Evolutionary conservation across 805 yeast genomes (phyloP), one percentile per base, ranked within the genome.

Genomic region (Spathaspora passalidarum): DNA sequence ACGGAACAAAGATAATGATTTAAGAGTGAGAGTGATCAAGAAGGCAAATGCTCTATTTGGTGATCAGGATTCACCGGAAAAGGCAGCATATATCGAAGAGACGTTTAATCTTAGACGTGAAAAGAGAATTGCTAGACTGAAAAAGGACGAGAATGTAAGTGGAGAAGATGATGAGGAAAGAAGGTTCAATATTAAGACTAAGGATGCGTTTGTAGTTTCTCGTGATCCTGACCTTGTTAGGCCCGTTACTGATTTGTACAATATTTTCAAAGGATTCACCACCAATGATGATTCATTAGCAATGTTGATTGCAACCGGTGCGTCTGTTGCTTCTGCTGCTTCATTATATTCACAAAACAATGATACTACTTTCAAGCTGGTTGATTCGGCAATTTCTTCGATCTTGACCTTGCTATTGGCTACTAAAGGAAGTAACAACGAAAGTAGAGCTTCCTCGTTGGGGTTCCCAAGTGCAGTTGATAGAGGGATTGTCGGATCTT

Each of bases 1-100:
- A 49, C 75, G 94, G 52, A 91, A 91, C 63, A 84, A 88, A 67
- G 96, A 90, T 61, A 85, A 88, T 56, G 98, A 92, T 59, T 69
- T 92, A 45, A 75, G 96, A 43, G 80, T 87, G 0, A 72, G 98
- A 45, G 83, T 92, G 17, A 75, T 79, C 51, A 84, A 84, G 52
- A 72, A 94, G 35, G 97, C 97, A 0, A 71, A 68, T 32, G 66
- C 65, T 16, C 65, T 84, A 53, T 90, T 80, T 66, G 94, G 96
- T 1, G 76, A 72, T 8, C 72, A 65, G 0, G 81, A 80, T 5
- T 65, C 84, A 9, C 73, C 68, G 8, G 80, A 76, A 38, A 73
- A 72, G 44, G 61, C 63, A 36, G 69, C 75, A 35, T 92, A 97
- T 97, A 75, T 88, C 29, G 84, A 82, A 32, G 69, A 72, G 2